Evolutionary conservation across 768 basidiomycete genomes (phyloP).

Genomic region (Suillus lakei): DNA sequence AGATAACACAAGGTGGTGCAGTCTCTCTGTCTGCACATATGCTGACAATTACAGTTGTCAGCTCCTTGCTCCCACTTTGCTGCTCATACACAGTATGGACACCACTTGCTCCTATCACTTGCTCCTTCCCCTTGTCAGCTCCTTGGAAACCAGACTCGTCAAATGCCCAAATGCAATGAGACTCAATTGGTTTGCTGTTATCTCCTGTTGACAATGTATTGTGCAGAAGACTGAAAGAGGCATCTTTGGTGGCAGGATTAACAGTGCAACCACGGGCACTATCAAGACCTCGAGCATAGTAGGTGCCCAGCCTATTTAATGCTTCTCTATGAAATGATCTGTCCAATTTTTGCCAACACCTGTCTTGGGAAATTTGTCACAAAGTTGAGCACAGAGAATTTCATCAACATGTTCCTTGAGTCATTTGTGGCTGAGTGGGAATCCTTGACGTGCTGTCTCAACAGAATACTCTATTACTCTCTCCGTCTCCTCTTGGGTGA

Average conservation of each 20-base stretch:
- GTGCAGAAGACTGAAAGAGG: conserved; percentile 38
- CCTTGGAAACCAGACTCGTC: conserved; percentile 20
- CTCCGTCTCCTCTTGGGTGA: background rate
- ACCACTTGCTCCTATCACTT: conserved; percentile 4
- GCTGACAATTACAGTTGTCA: conserved; percentile 24
- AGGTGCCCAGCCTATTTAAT: conserved; percentile 35
- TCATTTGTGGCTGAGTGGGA: conserved; percentile 37
- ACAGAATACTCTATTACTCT: conserved; percentile 19
- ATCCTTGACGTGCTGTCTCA: conserved; percentile 31
- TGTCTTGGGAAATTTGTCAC: conserved; percentile 30
- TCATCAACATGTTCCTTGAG: conserved; percentile 40
- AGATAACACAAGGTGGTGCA: conserved; percentile 21
- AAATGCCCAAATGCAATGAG: conserved; percentile 10
- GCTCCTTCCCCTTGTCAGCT: conserved; percentile 1
- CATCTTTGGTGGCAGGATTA: conserved; percentile 38
- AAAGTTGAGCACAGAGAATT: conserved; percentile 32
- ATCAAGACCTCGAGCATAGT: conserved; percentile 39
- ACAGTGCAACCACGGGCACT: conserved; percentile 37
- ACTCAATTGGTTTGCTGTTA: conserved; percentile 5
- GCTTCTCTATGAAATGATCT: conserved; percentile 29
- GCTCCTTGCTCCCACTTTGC: conserved; percentile 19
- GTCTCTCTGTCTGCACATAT: conserved; percentile 28
- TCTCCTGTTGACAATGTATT: conserved; percentile 12
- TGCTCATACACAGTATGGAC: conserved; percentile 17
- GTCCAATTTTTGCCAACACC: conserved; percentile 46